A percentile compares a stretch with the other conserved stretches of the same genome.
These are phyloP conservation scores for Flaveria brownii DNA, from an alignment of 129 eudicot genomes.

Conservation along the genomic window DNA sequence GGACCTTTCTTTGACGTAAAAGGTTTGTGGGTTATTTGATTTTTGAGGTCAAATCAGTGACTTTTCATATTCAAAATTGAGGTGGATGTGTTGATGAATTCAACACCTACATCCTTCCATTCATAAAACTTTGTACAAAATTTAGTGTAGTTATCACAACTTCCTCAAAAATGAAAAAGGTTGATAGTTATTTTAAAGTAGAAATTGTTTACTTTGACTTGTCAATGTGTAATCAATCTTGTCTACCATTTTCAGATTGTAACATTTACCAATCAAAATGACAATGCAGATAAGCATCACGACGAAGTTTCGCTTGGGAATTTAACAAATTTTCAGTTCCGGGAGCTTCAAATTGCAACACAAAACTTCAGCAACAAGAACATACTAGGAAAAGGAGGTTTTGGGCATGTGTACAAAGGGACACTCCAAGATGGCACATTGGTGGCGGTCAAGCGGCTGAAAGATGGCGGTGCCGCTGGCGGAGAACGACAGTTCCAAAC, in stretches of 20 bases:
- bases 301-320: slow-evolving; percentile 83
- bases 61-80: background rate
- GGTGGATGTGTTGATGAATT: background rate
- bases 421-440: slow-evolving; percentile 62
- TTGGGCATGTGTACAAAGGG: slow-evolving; percentile 86
- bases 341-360: slow-evolving; percentile 82
- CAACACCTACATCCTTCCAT: background rate
- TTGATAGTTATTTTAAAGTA: background rate
- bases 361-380: slow-evolving; percentile 78
- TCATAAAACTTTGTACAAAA: background rate
- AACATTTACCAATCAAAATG: background rate
- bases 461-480: slow-evolving; percentile 70
- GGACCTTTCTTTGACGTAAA: slow-evolving; percentile 52
- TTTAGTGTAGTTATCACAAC: background rate
- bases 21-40: slow-evolving; percentile 48
- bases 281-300: slow-evolving; percentile 53
- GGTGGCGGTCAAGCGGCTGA: slow-evolving; percentile 84
- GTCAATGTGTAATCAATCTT: background rate
- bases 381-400: slow-evolving; percentile 85
- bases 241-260: background rate
- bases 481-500: slow-evolving; percentile 80
- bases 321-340: slow-evolving; percentile 62
- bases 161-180: background rate
- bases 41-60: slow-evolving; percentile 7
- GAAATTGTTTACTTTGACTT: slow-evolving; percentile 1